A percentile compares a stretch with the other conserved stretches of the same genome.
Conservation (phyloP, 148 eudicot species). For the Vaccinium vitisidaea region DNA sequence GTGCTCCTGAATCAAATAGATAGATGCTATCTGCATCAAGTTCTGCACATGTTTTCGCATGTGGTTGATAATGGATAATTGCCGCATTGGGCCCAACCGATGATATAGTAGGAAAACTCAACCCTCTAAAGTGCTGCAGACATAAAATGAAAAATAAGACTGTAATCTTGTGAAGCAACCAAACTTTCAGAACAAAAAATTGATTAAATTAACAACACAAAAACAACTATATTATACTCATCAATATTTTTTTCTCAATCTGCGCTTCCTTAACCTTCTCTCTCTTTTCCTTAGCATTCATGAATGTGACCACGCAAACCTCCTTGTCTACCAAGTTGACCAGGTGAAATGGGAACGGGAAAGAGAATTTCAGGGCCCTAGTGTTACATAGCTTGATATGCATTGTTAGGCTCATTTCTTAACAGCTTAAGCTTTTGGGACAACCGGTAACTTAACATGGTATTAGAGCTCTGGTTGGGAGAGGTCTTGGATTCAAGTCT, state of each 20-base stretch:
- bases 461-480: too few relatives aligned
- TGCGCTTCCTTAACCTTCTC: background rate
- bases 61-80: conserved; percentile 76
- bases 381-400: too few relatives aligned
- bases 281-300: background rate
- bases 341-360: too few relatives aligned
- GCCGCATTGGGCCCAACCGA: conserved; percentile 97
- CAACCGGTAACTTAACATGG: too few relatives aligned
- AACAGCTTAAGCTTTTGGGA: too few relatives aligned
- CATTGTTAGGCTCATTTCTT: too few relatives aligned
- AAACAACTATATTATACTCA: background rate
- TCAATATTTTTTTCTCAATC: background rate
- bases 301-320: background rate
- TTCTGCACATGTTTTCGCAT: conserved; percentile 83
- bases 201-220: background rate
- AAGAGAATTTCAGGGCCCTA: too few relatives aligned
- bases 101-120: conserved; percentile 95
- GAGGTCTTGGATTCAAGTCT: too few relatives aligned
- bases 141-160: background rate
- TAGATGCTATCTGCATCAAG: conserved; percentile 83
- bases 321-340: background rate
- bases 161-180: conserved; percentile 10
- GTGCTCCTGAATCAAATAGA: conserved; percentile 91
- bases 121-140: conserved; percentile 82
- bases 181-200: background rate